These are phyloP conservation scores for Bombardia bombarda DNA, from an alignment of 495 filamentous ascomycete genomes.

Conservation along the genomic window DNA sequence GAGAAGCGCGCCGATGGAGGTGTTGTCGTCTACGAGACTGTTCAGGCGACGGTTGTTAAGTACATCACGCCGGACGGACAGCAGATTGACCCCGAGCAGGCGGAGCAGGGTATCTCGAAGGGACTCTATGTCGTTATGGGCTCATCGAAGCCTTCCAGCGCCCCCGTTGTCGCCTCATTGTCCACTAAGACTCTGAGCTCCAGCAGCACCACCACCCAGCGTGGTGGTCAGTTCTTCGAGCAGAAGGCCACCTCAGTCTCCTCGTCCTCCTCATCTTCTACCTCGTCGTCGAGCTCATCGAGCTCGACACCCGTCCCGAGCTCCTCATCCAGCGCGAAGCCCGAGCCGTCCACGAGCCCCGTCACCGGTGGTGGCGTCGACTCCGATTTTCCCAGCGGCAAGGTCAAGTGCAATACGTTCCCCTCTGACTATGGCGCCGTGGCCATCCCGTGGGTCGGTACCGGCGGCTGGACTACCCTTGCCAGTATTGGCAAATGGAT, in stretches of 20 bases:
- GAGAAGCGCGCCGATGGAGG: constrained; percentile 38
- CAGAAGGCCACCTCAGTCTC: constrained; percentile 14
- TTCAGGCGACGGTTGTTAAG: constrained; percentile 45
- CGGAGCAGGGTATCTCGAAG: constrained; percentile 53
- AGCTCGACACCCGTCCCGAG: constrained; percentile 20
- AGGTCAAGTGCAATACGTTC: constrained; percentile 62
- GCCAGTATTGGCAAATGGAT: constrained; percentile 44
- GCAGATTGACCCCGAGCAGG: constrained; percentile 42
- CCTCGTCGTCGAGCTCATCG: constrained; percentile 10
- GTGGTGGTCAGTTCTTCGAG: constrained; percentile 31
- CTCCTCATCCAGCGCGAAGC: constrained; percentile 11
- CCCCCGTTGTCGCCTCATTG: constrained; percentile 24
- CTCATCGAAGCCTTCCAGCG: constrained; percentile 36
- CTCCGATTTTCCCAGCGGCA: constrained; percentile 68
- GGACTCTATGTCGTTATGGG: constrained; percentile 46
- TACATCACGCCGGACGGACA: constrained; percentile 54
- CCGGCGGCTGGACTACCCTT: constrained; percentile 76
- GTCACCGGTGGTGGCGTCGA: constrained; percentile 52
- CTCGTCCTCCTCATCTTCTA: constrained; percentile 1
- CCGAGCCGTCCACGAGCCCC: constrained; percentile 5
- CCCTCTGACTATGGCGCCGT: constrained; percentile 81
- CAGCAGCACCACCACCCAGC: constrained; percentile 2
- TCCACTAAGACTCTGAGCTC: constrained; percentile 14
- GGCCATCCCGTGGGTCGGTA: constrained; percentile 54
- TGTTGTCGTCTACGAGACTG: constrained; percentile 21